Conservation (phyloP, 2,329 filamentous ascomycete genomes). For the Colletotrichum lini region DNA sequence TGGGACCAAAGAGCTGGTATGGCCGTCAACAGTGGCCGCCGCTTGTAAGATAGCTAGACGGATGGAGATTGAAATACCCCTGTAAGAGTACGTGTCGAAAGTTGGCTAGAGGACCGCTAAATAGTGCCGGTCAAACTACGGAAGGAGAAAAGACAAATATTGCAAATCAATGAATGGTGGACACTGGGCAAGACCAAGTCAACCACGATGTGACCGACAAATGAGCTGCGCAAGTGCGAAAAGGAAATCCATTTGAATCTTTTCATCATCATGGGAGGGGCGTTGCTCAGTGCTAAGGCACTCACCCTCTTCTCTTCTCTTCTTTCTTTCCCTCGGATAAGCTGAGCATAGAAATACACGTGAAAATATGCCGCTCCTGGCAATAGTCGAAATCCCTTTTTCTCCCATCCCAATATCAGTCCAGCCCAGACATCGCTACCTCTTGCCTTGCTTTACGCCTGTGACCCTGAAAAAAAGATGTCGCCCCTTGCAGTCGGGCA, state of each 20-base stretch:
- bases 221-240: constrained; percentile 26
- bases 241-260: constrained; percentile 33
- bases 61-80: constrained; percentile 32
- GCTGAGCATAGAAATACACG: constrained; percentile 38
- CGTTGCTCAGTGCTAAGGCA: constrained; percentile 17
- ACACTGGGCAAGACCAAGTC: not conserved
- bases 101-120: not conserved
- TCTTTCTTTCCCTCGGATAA: not conserved
- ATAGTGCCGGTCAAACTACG: not conserved
- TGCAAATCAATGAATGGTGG: not conserved
- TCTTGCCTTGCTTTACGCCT: constrained; percentile 28
- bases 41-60: constrained; percentile 19
- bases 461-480: constrained; percentile 10
- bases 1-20: not conserved
- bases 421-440: constrained; percentile 14
- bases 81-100: constrained; percentile 24
- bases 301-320: constrained; percentile 12
- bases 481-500: constrained; percentile 14
- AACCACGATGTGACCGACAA: not conserved
- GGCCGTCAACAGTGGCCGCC: constrained; percentile 3
- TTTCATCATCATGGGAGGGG: constrained; percentile 35
- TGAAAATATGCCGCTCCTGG: constrained; percentile 23
- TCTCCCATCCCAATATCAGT: constrained; percentile 20
- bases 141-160: not conserved
- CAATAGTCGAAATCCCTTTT: constrained; percentile 19